These are phyloP conservation scores for Fistulifera pelliculosa DNA, from an alignment of 108 stramenopile species.

Conservation along the genomic window DNA sequence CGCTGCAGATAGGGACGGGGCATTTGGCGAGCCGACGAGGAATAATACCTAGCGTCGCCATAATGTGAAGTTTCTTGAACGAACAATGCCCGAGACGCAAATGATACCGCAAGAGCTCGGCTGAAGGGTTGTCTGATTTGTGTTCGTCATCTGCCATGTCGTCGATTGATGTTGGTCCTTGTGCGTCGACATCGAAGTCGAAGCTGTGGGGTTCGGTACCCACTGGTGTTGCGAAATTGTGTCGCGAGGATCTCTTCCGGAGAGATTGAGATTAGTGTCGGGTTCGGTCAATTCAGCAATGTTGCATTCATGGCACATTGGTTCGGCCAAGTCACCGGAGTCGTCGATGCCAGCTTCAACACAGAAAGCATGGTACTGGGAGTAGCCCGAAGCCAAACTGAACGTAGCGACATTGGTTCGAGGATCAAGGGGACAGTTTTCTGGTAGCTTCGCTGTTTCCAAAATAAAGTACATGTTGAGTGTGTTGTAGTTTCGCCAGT, in stretches of 20 bases:
- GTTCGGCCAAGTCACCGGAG: slow-evolving; percentile 2
- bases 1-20: slow-evolving; percentile 20
- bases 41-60: slow-evolving; percentile 25
- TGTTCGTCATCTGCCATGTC: slow-evolving; percentile 6
- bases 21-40: slow-evolving; percentile 20
- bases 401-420: slow-evolving; percentile 19
- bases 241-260: background rate
- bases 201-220: background rate
- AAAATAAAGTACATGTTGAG: background rate
- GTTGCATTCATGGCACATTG: background rate
- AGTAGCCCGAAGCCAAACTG: slow-evolving; percentile 12
- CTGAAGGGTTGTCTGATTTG: background rate
- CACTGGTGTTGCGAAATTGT: background rate
- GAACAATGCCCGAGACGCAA: slow-evolving; percentile 19
- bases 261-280: too few relatives aligned
- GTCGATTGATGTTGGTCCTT: background rate
- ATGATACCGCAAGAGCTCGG: slow-evolving; percentile 23
- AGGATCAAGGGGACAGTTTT: slow-evolving; percentile 12
- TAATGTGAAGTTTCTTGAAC: slow-evolving; percentile 10
- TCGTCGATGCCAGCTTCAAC: slow-evolving; percentile 1
- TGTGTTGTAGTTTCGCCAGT: background rate
- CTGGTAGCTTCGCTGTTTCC: slow-evolving; percentile 3
- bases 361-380: slow-evolving; percentile 17
- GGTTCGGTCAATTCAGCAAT: background rate
- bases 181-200: background rate